Evolutionary conservation across 129 eudicot genomes (phyloP).

Genomic region (Ambrosia artemisiifolia): DNA sequence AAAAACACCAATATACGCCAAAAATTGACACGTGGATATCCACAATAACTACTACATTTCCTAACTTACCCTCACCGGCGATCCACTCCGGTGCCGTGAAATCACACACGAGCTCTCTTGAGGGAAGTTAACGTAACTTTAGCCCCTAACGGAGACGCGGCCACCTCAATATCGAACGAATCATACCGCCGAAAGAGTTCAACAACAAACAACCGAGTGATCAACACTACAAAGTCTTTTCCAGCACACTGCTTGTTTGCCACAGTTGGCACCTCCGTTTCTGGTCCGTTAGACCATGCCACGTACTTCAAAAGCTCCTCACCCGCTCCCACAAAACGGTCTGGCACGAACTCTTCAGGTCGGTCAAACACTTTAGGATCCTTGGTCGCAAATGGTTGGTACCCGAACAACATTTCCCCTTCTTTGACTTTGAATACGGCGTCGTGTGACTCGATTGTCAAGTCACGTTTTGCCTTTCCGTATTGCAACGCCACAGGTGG

Average conservation of each 20-base stretch:
- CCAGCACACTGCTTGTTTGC: constrained; percentile 91
- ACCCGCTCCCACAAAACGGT: constrained; percentile 71
- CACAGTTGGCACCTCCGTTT: constrained; percentile 51
- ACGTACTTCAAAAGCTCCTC: constrained; percentile 71
- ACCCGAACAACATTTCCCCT: constrained; percentile 82
- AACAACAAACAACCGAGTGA: constrained; percentile 64
- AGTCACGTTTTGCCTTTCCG: constrained; percentile 63
- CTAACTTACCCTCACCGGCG: constrained; percentile 11
- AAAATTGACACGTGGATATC: not conserved
- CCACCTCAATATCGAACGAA: constrained; percentile 80
- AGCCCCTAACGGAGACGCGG: constrained; percentile 14
- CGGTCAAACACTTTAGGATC: constrained; percentile 76
- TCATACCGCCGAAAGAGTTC: constrained; percentile 66
- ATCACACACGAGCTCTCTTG: constrained; percentile 55
- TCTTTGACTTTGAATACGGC: constrained; percentile 70
- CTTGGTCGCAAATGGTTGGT: constrained; percentile 83
- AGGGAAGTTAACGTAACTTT: constrained; percentile 65
- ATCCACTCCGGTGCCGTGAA: not conserved
- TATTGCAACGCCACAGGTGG: constrained; percentile 82
- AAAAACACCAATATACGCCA: not conserved
- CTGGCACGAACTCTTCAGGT: constrained; percentile 82
- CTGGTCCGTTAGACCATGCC: constrained; percentile 88
- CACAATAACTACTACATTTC: not conserved
- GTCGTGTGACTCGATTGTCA: constrained; percentile 74
- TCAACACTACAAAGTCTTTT: constrained; percentile 81